Percentiles rank a stretch among this genome's conserved stretches.
Evolutionary conservation across 1,284 basidiomycete genomes (phyloP).

Genomic region (Trametes polyzona): DNA sequence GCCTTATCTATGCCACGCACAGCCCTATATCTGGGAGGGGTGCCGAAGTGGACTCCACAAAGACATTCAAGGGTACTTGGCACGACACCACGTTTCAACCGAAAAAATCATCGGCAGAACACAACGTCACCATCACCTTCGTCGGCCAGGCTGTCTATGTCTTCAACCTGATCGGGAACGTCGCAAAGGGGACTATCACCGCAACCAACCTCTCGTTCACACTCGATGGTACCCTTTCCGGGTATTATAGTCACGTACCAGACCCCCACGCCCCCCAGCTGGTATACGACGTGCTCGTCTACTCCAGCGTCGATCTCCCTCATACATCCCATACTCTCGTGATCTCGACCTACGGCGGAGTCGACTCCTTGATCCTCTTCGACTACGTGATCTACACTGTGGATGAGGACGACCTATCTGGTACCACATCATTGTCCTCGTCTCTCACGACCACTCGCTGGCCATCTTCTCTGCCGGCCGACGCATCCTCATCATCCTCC

Average conservation of each 20-base stretch:
- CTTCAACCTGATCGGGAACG: slow-evolving; percentile 13
- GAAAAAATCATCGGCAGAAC: background rate
- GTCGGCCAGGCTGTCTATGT: slow-evolving; percentile 19
- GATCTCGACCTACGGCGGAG: background rate
- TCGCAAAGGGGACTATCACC: background rate
- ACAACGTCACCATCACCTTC: slow-evolving; percentile 3
- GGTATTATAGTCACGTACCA: background rate
- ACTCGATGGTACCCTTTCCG: background rate
- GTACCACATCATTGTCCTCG: no score
- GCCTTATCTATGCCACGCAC: no score
- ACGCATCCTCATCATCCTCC: no score
- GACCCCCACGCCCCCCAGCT: background rate
- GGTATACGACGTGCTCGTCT: slow-evolving; percentile 1
- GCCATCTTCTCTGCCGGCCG: no score
- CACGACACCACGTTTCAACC: slow-evolving; percentile 18
- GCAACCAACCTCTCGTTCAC: slow-evolving; percentile 8
- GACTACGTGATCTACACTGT: background rate
- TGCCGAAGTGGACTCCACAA: background rate
- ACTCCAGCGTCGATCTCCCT: background rate
- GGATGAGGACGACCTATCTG: no score
- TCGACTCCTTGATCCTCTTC: slow-evolving; percentile 6
- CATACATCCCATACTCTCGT: slow-evolving; percentile 2
- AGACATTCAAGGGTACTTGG: slow-evolving; percentile 14
- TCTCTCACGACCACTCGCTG: no score
- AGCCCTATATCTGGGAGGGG: background rate